phyloP scores from a whole-genome alignment of 768 basidiomycete genomes.

The Aureoboletus auriporus region DNA sequence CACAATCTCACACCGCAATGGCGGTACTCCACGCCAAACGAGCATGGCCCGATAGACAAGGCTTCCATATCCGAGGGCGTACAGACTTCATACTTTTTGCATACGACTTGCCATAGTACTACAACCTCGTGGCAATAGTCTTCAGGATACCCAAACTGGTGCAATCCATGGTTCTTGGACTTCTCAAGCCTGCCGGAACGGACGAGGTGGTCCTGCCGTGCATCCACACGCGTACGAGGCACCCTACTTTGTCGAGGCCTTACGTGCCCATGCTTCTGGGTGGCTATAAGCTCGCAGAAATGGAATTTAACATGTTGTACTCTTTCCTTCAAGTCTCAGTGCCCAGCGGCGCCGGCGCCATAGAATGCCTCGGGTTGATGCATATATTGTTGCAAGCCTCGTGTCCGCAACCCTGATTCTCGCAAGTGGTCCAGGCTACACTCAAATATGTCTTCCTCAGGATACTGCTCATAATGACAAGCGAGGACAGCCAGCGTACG shows the following conservation, averaged over 20 bases:
- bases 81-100: constrained; percentile 11
- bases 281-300: constrained; percentile 21
- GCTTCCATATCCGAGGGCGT: constrained; percentile 9
- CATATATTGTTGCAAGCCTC: constrained; percentile 18
- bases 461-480: constrained; percentile 47
- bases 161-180: neutral
- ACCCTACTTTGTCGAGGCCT: constrained; percentile 18
- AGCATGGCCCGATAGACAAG: constrained; percentile 11
- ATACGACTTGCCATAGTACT: too few relatives aligned
- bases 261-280: constrained; percentile 16
- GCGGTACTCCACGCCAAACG: constrained; percentile 9
- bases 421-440: constrained; percentile 26
- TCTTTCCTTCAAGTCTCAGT: constrained; percentile 9
- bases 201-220: constrained; percentile 17
- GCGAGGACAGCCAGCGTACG: constrained; percentile 57
- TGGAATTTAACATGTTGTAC: constrained; percentile 1
- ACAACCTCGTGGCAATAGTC: constrained; percentile 12
- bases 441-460: constrained; percentile 46
- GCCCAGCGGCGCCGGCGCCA: constrained; percentile 12
- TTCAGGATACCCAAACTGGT: neutral
- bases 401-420: constrained; percentile 17
- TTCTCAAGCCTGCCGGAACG: constrained; percentile 3
- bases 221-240: constrained; percentile 16
- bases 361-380: constrained; percentile 16
- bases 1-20: too few relatives aligned